phyloP scores from a whole-genome alignment of 2,329 filamentous ascomycete genomes.

The Aureobasidium sp. region DNA sequence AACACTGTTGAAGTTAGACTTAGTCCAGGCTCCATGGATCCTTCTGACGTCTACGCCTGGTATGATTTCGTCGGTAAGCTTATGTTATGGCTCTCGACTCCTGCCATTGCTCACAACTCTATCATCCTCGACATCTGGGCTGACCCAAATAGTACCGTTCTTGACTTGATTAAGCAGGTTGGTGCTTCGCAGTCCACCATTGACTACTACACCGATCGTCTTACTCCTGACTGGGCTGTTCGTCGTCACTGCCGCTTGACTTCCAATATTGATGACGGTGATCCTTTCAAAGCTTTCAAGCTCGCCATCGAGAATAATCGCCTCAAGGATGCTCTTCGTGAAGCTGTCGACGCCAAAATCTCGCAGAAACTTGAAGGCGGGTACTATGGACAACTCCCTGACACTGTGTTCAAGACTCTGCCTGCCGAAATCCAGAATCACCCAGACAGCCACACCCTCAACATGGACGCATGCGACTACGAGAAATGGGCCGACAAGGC shows the following conservation, averaged over 20 bases:
- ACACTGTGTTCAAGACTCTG: background rate
- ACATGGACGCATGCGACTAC: background rate
- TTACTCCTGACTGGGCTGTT: background rate
- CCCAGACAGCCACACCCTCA: background rate
- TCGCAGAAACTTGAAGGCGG: background rate
- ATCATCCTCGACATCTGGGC: background rate
- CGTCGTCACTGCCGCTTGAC: background rate
- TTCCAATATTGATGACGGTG: background rate
- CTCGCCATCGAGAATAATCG: background rate
- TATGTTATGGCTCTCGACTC: background rate
- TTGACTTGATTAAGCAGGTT: background rate
- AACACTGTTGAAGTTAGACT: background rate
- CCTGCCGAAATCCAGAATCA: background rate
- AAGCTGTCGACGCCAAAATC: background rate
- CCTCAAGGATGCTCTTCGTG: background rate
- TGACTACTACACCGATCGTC: constrained; percentile 1
- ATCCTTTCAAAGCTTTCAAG: background rate
- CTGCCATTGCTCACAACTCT: background rate
- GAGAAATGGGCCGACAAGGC: background rate
- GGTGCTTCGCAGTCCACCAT: background rate
- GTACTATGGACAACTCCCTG: background rate
- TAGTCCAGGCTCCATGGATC: background rate
- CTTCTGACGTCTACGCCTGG: background rate
- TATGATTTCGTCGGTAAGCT: background rate
- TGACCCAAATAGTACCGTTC: background rate